Evolutionary conservation across 768 basidiomycete species (phyloP), one percentile per base, ranked within the genome.

Genomic region (Auricularia cornea): DNA sequence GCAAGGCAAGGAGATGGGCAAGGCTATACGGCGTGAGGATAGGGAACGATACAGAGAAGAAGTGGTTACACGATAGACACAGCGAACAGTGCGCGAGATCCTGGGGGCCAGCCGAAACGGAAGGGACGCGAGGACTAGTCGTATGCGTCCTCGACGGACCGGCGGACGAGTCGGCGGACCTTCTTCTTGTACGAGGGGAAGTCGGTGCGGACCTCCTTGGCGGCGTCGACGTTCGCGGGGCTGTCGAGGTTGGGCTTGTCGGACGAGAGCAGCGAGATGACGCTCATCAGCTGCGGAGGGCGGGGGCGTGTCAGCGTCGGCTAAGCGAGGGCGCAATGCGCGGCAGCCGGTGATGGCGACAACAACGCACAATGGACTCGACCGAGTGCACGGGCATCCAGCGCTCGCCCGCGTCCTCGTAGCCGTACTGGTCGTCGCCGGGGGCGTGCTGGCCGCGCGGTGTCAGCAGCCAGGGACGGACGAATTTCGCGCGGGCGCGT

Each of bases 351-450:
- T n/a, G n/a, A 40, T 10, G 12, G 40, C 11, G 16, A 60, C 18
- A 8, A 59, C 26, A 23, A 74, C 81, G 72, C 68, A 98, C 96
- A 67, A 99, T 98, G 4, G 94, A 93, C 78, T 98, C 94, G 35
- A 98, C 89, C 1, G 91, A 90, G 73, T 99, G 97, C 56, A 99
- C 94, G 3, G 97, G 97, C 80, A 95, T 79, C 97, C 97, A 99
- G 66, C 97, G 79, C 78, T 99, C 97, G 52, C 92, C 89, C 1
- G 97, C 94, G 69, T 95, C 92, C 74, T 99, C 97, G 70, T 96
- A 98, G 12, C 96, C 54, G 69, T 90, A 98, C 73, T 98, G 91
- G 75, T 99, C 96, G 41, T 95, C 92, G 33, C 94, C 96, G 0
- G 96, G 96, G 38, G 91, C 86, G 71, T 98, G 96, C 93, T 97